Evolutionary conservation across 768 basidiomycete species (phyloP), one percentile per base, ranked within the genome.

Genomic region (Mycena latifolia): DNA sequence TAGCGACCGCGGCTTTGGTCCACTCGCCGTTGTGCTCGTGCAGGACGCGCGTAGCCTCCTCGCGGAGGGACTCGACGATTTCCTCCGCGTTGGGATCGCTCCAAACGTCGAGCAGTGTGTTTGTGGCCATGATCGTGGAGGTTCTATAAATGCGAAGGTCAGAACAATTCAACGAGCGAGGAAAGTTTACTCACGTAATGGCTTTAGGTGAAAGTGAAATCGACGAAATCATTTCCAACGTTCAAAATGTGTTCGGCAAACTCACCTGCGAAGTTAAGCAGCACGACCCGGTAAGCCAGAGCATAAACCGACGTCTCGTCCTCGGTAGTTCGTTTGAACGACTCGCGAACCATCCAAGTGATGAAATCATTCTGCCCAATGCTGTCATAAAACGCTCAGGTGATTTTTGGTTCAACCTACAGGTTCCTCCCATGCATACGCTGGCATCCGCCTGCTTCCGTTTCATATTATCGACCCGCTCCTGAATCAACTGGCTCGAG

Each of bases 271-370:
- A 69, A 69, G 45, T 69, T 66, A 35, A 70, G 65, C 17, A 70
- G 29, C 6, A 69, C 69, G 9, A 69, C 43, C 5, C 69, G 64
- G 37, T 69, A 69, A 0, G 69, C 60, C 20, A 69, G 56, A 4
- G 50, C 39, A 43, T 58, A 63, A 5, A 66, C 69, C 3, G 69
- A 69, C 4, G 55, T 61, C 37, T 66, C 64, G 37, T 66, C 51
- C 25, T 65, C 56, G 11, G 52, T 61, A 24, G 37, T 33, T 25
- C 69, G 60, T 29, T 66, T 69, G 69, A 69, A 69, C 12, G 69
- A 69, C 29, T 69, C 69, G 27, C 69, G 69, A 39, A 66, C 61
- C 69, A 69, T 69, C 69, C 69, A 69, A 24, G 69, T 69, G 41
- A 69, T 58, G 45, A 66, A 69, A 31, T 69, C 69, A 24, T 69